Conservation (phyloP, 345 rosid genomes). For the Populus simonii region DNA sequence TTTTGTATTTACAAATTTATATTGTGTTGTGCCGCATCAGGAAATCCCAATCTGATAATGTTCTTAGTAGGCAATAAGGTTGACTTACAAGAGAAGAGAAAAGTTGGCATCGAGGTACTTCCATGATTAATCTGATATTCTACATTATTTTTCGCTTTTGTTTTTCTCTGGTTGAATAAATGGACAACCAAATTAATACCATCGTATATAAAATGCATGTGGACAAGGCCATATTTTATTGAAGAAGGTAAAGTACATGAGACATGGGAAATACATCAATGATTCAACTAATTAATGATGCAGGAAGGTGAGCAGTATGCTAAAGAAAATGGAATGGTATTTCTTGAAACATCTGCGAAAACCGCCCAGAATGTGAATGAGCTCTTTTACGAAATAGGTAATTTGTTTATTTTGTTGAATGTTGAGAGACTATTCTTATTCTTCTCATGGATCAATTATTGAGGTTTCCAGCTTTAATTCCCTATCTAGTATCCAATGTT, state of each 20-base stretch:
- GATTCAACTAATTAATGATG: slow-evolving; percentile 8
- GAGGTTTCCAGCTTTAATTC: too few species aligned
- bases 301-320: slow-evolving; percentile 73
- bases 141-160: background rate
- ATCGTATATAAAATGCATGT: too few species aligned
- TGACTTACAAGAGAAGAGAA: slow-evolving; percentile 64
- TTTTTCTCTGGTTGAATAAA: background rate
- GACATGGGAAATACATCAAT: background rate
- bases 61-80: slow-evolving; percentile 76
- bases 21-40: slow-evolving; percentile 29
- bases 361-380: slow-evolving; percentile 69
- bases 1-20: background rate
- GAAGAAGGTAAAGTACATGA: background rate
- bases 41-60: slow-evolving; percentile 60
- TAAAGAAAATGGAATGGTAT: slow-evolving; percentile 56
- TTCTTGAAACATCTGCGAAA: slow-evolving; percentile 72
- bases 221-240: background rate
- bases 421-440: too few species aligned
- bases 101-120: slow-evolving; percentile 57
- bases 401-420: background rate
- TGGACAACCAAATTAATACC: background rate
- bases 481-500: background rate
- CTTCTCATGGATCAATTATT: too few species aligned
- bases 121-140: background rate
- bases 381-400: slow-evolving; percentile 76